A percentile compares a stretch with the other conserved stretches of the same genome.
phyloP scores from a whole-genome alignment of 2,329 filamentous ascomycete genomes.

The Orbilia blumenaviensis region DNA sequence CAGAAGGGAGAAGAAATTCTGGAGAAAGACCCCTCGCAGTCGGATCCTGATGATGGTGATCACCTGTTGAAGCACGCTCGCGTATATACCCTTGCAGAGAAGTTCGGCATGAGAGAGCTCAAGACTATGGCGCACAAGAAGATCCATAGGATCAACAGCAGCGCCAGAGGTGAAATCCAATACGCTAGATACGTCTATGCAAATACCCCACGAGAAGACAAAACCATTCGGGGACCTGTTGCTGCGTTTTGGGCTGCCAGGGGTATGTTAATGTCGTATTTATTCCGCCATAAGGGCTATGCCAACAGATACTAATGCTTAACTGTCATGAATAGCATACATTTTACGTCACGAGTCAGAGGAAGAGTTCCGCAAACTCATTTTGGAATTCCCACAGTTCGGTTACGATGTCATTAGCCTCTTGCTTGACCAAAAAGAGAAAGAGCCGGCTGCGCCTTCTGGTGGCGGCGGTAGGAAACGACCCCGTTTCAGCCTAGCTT shows the following conservation, averaged over 20 bases:
- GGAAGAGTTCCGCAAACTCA: conserved; percentile 82
- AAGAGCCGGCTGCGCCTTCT: conserved; percentile 31
- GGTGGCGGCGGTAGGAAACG: conserved; percentile 35
- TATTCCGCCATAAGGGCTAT: neutral
- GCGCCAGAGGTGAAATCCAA: conserved; percentile 86
- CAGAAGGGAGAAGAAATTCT: conserved; percentile 72
- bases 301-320: conserved; percentile 2
- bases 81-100: conserved; percentile 87
- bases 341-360: conserved; percentile 85
- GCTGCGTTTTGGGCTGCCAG: conserved; percentile 83
- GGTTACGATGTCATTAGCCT: conserved; percentile 81
- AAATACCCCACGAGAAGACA: conserved; percentile 75
- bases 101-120: conserved; percentile 74
- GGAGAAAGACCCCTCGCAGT: conserved; percentile 72
- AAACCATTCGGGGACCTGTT: conserved; percentile 79
- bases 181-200: conserved; percentile 92
- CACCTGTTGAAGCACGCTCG: conserved; percentile 88
- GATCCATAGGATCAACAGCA: conserved; percentile 90
- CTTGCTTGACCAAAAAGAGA: conserved; percentile 58
- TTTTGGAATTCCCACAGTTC: conserved; percentile 89
- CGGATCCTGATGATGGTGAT: conserved; percentile 77
- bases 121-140: conserved; percentile 83
- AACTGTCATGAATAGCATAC: conserved; percentile 64
- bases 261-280: conserved; percentile 47
- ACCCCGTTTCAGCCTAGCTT: conserved; percentile 48